phyloP scores from a whole-genome alignment of 306 rosid species.

The Trichosanthes cucumerina region DNA sequence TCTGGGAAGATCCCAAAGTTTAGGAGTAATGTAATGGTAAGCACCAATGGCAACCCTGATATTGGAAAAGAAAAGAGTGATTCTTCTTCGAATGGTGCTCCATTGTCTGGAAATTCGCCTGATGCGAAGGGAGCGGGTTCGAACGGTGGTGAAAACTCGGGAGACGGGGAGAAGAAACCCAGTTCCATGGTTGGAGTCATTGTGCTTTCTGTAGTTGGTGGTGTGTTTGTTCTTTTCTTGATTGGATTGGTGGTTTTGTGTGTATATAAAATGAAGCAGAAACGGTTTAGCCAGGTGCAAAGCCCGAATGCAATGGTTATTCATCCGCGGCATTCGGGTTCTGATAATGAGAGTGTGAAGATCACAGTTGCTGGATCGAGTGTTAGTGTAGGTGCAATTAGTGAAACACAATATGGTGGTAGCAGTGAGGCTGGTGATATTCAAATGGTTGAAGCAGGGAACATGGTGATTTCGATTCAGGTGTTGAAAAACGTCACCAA shows the following conservation, averaged over 20 bases:
- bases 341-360: conserved; percentile 76
- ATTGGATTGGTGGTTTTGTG: conserved; percentile 55
- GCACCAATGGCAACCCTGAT: conserved; percentile 42
- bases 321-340: conserved; percentile 81
- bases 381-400: conserved; percentile 64
- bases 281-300: conserved; percentile 65
- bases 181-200: conserved; percentile 37
- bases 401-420: conserved; percentile 45
- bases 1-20: conserved; percentile 57
- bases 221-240: conserved; percentile 33
- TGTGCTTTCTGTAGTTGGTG: conserved; percentile 52
- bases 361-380: conserved; percentile 85
- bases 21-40: conserved; percentile 36
- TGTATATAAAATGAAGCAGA: conserved; percentile 53
- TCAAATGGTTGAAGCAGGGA: conserved; percentile 88
- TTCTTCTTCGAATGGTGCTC: conserved; percentile 11
- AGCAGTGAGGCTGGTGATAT: conserved; percentile 56
- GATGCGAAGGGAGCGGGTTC: conserved; percentile 16
- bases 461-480: conserved; percentile 89
- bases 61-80: conserved; percentile 45
- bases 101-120: conserved; percentile 14
- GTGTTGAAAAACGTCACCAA: conserved; percentile 63
- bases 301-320: conserved; percentile 69
- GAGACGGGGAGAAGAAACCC: conserved; percentile 31
- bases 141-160: conserved; percentile 16